A percentile compares a stretch with the other conserved stretches of the same genome.
These are phyloP conservation scores for Camelina laxa DNA, from an alignment of 345 rosid species.

Conservation along the genomic window DNA sequence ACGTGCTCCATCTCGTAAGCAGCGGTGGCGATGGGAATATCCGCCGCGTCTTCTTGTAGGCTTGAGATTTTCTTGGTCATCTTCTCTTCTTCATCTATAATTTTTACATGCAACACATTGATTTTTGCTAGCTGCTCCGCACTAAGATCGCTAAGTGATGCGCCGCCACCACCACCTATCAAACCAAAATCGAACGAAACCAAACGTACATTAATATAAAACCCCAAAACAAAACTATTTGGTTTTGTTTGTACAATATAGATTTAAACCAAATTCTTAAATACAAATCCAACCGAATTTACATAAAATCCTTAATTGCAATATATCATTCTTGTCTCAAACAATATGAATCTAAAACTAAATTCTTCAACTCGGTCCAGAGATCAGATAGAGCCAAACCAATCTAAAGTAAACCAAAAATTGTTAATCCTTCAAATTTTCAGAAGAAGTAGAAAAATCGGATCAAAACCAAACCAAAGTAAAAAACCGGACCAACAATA, in stretches of 20 bases:
- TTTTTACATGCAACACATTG: conserved; percentile 47
- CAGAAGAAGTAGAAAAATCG: background rate
- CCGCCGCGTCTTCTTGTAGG: conserved; percentile 58
- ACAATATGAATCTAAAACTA: background rate
- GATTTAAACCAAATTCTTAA: background rate
- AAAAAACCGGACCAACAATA: too few relatives aligned
- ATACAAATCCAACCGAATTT: background rate
- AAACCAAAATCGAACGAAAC: background rate
- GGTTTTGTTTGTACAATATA: background rate
- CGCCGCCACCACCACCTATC: conserved; percentile 27
- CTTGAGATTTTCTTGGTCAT: conserved; percentile 44
- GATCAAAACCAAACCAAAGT: background rate
- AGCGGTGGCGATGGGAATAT: conserved; percentile 47
- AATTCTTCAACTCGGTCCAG: background rate
- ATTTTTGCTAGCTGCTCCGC: conserved; percentile 40
- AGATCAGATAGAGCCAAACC: background rate
- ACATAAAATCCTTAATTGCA: background rate
- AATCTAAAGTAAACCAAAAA: background rate
- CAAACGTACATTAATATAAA: background rate
- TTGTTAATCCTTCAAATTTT: too few relatives aligned
- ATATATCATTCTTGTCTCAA: background rate
- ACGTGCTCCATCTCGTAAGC: conserved; percentile 25
- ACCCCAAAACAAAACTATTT: background rate
- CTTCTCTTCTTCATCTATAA: conserved; percentile 49
- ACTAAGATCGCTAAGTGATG: conserved; percentile 45